Evolutionary conservation across 2,329 filamentous ascomycete species (phyloP), one percentile per base, ranked within the genome.

Genomic region (Chrysoporthe deuterocubensis): DNA sequence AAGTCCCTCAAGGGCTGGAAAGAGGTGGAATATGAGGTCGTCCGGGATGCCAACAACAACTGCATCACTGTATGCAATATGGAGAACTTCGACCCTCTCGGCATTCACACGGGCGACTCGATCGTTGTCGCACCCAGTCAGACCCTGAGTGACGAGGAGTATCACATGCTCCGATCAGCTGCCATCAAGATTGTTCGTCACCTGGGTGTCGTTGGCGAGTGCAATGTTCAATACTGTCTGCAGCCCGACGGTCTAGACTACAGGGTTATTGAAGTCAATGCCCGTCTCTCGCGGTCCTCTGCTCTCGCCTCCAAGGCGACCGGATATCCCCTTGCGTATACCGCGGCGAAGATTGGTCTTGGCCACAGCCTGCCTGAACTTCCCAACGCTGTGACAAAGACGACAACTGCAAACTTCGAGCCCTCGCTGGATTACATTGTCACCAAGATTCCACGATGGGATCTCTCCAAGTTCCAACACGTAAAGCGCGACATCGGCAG

Each of bases 61-160:
- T 99, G 96, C 79, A 98, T 99, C 78, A 99, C 96, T 7, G 96
- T 99, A 70, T 99, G 96, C 81, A 99, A 99, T 84, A 98, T 99
- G 96, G 96, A 99, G 83, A 99, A 99, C 83, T 99, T 99, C 76
- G 96, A 99, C 79, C 96, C 96, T 66, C 89, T 99, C 1, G 96
- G 96, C 75, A 98, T 98, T 71, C 96, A 98, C 77, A 99, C 96
- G 2, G 96, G 96, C 79, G 96, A 99, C 78, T 98, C 95, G 14
- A 97, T 99, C 72, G 96, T 99, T 64, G 96, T 99, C 59, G 96
- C 96, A 9, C 96, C 96, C 52, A 98, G 95, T 3, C 96, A 98
- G 81, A 99, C 96, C 0, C 85, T 99, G 26, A 97, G 94, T 2
- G 95, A 99, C 70, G 94, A 97, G 78, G 96, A 99, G 80, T 99